Conservation (phyloP, 306 rosid genomes). For the Quercus aquifolioides region DNA sequence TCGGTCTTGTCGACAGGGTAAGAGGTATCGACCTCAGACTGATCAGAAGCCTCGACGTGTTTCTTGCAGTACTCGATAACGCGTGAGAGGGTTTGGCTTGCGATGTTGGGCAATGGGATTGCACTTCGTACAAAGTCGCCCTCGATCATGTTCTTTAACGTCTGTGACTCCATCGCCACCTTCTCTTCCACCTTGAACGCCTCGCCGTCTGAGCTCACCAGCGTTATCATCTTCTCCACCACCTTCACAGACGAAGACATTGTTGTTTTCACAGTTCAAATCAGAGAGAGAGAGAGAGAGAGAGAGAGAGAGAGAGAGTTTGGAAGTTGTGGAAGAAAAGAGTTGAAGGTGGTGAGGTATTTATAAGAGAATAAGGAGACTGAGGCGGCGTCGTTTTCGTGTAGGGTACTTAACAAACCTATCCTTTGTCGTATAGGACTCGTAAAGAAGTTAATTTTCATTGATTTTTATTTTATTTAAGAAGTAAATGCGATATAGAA, state of each 20-base stretch:
- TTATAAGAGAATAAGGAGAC: too few relatives aligned
- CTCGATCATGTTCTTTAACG: conserved; percentile 53
- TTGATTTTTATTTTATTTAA: too few relatives aligned
- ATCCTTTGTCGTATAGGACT: too few relatives aligned
- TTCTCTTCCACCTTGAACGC: conserved; percentile 58
- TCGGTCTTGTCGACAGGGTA: neutral
- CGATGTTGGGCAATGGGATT: conserved; percentile 56
- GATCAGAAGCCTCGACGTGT: conserved; percentile 42
- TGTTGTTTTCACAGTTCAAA: neutral
- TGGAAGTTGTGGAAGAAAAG: too few relatives aligned
- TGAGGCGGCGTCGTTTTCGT: too few relatives aligned
- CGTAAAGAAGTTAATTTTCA: too few relatives aligned
- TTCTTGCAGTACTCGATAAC: conserved; percentile 63
- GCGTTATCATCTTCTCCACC: conserved; percentile 37
- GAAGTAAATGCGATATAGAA: too few relatives aligned
- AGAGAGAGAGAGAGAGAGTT: too few relatives aligned
- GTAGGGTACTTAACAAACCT: too few relatives aligned
- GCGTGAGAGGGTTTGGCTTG: conserved; percentile 52
- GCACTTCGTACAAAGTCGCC: conserved; percentile 50
- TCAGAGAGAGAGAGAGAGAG: too few relatives aligned
- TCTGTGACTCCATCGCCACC: conserved; percentile 56
- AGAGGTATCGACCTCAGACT: conserved; percentile 27
- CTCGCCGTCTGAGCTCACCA: conserved; percentile 58
- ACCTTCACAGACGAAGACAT: conserved; percentile 26
- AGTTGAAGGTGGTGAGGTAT: too few relatives aligned